phyloP scores from a whole-genome alignment of 2,329 filamentous ascomycete genomes.

The Endoconidiophora laricicola region DNA sequence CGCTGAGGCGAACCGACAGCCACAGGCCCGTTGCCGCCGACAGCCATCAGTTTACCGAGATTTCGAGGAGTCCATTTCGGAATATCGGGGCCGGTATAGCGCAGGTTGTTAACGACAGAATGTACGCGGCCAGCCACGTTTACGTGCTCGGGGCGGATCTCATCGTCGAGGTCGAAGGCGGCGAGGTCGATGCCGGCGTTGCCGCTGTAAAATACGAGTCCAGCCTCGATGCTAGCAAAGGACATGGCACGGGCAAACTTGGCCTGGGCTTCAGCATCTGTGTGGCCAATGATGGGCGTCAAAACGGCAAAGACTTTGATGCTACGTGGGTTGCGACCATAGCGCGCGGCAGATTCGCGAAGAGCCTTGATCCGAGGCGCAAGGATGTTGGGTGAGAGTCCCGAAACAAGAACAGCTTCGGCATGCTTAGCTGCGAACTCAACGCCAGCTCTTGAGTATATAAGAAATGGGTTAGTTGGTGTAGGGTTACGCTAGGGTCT shows the following conservation, averaged over 20 bases:
- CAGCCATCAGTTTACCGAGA: constrained; percentile 20
- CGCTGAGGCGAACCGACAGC: constrained; percentile 19
- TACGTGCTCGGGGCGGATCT: constrained; percentile 43
- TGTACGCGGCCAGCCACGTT: constrained; percentile 33
- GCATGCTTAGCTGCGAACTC: constrained; percentile 46
- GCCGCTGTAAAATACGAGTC: constrained; percentile 46
- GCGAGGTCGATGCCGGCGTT: constrained; percentile 50
- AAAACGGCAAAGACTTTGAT: constrained; percentile 46
- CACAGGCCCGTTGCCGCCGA: constrained; percentile 20
- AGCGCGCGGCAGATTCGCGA: constrained; percentile 30
- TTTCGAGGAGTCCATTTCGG: constrained; percentile 22
- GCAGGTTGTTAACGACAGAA: constrained; percentile 31
- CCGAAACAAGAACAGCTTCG: constrained; percentile 46
- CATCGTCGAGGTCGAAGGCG: constrained; percentile 44
- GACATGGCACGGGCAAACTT: constrained; percentile 34
- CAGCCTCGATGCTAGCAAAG: constrained; percentile 40
- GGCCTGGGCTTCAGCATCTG: constrained; percentile 37
- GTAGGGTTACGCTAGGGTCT: not conserved
- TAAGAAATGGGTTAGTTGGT: not conserved
- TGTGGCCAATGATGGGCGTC: constrained; percentile 41
- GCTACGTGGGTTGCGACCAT: constrained; percentile 33
- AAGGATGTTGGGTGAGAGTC: constrained; percentile 37
- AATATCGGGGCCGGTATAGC: constrained; percentile 16
- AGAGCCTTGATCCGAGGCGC: constrained; percentile 41
- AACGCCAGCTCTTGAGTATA: constrained; percentile 28